Evolutionary conservation across 768 basidiomycete genomes (phyloP), one percentile per base, ranked within the genome.

Genomic region (Filobasidium wieringae): DNA sequence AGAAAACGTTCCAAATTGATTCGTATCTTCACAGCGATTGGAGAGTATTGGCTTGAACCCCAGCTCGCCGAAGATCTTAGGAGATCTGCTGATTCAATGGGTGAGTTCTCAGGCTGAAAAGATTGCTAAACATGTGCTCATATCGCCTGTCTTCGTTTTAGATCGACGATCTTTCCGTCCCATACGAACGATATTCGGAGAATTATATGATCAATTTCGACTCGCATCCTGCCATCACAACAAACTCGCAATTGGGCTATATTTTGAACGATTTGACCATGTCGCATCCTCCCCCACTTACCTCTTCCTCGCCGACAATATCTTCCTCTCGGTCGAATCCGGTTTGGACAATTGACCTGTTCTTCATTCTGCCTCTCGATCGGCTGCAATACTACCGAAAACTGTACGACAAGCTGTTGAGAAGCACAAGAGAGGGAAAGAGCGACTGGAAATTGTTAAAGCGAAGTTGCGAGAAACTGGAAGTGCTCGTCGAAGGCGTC

Each of bases 81-180:
- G 95, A 37, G 93, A 97, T 73, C 77, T 99, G 37, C 78, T 99
- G 54, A 95, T 96, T 86, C 84, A 86, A 76, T 97, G 93, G 95
- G 93, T 93, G 64, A 60, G 87, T 49, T 24, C 22, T n/a, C 17
- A 41, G 22, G 1, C 22, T 32, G 7, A 36, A 19, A 36, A 7
- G 7, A 27, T 14, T 45, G 8, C 47, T 62, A 26, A 4, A 55
- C 30, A 26, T 11, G 12, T 27, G 5, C 43, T 34, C 14, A 49
- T 41, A 26, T 37, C 17, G 24, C 34, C 31, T 14, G 50, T 26
- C 12, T 22, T 32, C 22, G 47, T 39, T 50, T 32, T 72, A 96
- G 92, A 89, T 97, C 63, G 86, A 90, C 62, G 92, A 99, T 68
- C 77, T 99, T 31, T 85, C 87, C 55, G 79, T 78, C 9, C 88